Evolutionary conservation across 2,329 filamentous ascomycete species (phyloP).

Genomic region (Cordyceps cicadae): DNA sequence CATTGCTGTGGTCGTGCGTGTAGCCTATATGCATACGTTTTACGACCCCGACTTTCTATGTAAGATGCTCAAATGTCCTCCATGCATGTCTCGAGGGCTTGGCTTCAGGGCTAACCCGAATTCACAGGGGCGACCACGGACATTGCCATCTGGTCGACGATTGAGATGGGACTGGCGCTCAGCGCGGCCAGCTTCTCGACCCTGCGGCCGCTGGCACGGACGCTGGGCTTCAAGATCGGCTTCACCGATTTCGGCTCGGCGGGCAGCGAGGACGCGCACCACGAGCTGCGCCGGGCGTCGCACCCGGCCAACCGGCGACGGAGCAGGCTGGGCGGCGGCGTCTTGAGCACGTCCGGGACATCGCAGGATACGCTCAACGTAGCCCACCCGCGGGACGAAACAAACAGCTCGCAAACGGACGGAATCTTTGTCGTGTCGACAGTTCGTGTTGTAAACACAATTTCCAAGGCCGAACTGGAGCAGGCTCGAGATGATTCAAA

Average conservation of each 20-base stretch:
- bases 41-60: slow-evolving; percentile 32
- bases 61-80: slow-evolving; percentile 12
- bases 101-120: background rate
- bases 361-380: slow-evolving; percentile 8
- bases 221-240: slow-evolving; percentile 1
- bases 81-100: background rate
- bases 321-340: background rate
- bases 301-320: background rate
- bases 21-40: slow-evolving; percentile 26
- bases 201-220: slow-evolving; percentile 28
- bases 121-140: slow-evolving; percentile 25
- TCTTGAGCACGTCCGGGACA: background rate
- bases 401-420: background rate
- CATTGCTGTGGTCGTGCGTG: slow-evolving; percentile 29
- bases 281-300: background rate
- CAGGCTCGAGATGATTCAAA: background rate
- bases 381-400: background rate
- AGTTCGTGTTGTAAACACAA: background rate
- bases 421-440: background rate
- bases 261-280: background rate
- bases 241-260: background rate
- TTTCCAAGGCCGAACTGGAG: background rate
- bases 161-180: slow-evolving; percentile 36
- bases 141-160: slow-evolving; percentile 37
- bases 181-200: slow-evolving; percentile 35